Conservation (phyloP, 805 yeast genomes). For the Kodamaea restingae region DNA sequence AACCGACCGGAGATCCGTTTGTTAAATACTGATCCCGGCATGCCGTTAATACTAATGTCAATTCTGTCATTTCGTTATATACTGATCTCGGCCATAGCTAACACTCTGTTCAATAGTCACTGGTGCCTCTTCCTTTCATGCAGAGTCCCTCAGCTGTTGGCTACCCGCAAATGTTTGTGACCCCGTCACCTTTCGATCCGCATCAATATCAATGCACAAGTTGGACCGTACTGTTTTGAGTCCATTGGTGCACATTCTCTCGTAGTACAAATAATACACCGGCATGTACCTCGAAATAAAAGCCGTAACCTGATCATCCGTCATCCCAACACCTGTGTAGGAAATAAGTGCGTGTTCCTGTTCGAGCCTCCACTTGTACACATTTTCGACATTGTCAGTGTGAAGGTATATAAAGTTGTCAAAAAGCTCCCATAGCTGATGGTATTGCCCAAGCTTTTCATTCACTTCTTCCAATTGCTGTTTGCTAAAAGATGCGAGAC, state of each 20-base stretch:
- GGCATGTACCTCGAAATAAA: conserved; percentile 90
- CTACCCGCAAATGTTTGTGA: too few species aligned
- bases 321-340: conserved; percentile 68
- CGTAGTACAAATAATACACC: conserved; percentile 67
- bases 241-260: conserved; percentile 31
- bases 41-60: too few species aligned
- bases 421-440: conserved; percentile 51
- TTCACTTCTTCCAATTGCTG: conserved; percentile 45
- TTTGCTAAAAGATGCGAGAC: conserved; percentile 20
- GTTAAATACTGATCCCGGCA: too few species aligned
- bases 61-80: too few species aligned
- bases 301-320: conserved; percentile 57
- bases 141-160: too few species aligned
- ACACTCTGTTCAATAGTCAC: too few species aligned
- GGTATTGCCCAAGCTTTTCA: conserved; percentile 46
- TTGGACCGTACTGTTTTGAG: conserved; percentile 11
- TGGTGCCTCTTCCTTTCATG: too few species aligned
- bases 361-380: conserved; percentile 74
- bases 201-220: conserved; percentile 15
- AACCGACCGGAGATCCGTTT: too few species aligned
- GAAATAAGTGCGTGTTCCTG: conserved; percentile 63
- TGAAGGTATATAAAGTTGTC: conserved; percentile 59
- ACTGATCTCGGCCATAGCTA: too few species aligned
- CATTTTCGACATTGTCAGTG: conserved; percentile 57
- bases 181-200: conserved; percentile 10